Percentiles rank a stretch among this genome's conserved stretches.
phyloP scores from a whole-genome alignment of 2,329 filamentous ascomycete genomes.

The Simplicillium aogashimaense region DNA sequence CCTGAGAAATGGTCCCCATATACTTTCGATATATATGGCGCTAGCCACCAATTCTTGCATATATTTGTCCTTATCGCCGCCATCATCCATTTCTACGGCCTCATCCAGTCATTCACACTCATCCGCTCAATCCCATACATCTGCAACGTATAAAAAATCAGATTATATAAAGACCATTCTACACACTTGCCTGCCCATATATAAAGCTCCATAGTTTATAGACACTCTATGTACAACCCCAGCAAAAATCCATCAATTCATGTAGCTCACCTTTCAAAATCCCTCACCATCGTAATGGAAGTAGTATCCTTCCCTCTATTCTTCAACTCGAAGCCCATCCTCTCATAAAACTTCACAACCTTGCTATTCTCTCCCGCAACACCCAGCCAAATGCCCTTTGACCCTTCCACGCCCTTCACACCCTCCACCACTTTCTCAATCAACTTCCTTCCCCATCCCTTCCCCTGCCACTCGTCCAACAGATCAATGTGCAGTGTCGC shows the following conservation, averaged over 20 bases:
- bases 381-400: conserved; percentile 31
- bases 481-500: conserved; percentile 42
- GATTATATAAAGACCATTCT: no score
- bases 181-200: no score
- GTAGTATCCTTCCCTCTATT: conserved; percentile 23
- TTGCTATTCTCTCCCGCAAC: conserved; percentile 34
- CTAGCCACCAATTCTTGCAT: conserved; percentile 7
- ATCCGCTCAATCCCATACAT: conserved; percentile 2
- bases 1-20: conserved; percentile 6
- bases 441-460: conserved; percentile 33
- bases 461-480: conserved; percentile 27
- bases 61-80: conserved; percentile 1
- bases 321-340: conserved; percentile 30
- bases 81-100: not conserved
- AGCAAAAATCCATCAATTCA: no score
- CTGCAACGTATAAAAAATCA: no score
- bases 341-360: conserved; percentile 39
- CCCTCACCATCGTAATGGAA: conserved; percentile 31
- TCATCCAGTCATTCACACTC: conserved; percentile 7
- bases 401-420: conserved; percentile 14
- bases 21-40: conserved; percentile 7
- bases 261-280: conserved; percentile 7
- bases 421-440: conserved; percentile 30
- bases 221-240: no score
- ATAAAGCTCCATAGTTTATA: no score